Evolutionary conservation across 768 basidiomycete species (phyloP).

Genomic region (Exsudoporus frostii): DNA sequence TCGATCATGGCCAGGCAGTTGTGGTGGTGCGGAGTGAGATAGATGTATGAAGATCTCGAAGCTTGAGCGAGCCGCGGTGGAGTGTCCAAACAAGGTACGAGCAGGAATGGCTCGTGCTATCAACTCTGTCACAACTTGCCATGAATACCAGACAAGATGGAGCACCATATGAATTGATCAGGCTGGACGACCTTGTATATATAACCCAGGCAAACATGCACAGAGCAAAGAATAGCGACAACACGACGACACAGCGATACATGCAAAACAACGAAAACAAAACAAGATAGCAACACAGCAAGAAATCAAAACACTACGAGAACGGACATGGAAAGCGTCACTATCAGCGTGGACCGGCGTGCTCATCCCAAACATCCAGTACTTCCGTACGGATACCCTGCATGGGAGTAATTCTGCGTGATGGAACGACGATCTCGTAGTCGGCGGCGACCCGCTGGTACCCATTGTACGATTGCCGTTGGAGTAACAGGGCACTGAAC

Average conservation of each 20-base stretch:
- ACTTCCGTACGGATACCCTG: neutral
- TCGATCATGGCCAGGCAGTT: no score
- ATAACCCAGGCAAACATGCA: no score
- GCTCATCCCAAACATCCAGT: neutral
- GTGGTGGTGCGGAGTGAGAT: no score
- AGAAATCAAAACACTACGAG: neutral
- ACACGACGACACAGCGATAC: no score
- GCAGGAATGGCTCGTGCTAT: no score
- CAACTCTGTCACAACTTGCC: no score
- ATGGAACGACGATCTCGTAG: neutral
- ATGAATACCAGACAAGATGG: no score
- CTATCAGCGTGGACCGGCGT: neutral
- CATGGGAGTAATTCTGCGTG: neutral
- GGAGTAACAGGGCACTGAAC: slow-evolving; percentile 5
- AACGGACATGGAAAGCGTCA: neutral
- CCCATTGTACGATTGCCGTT: neutral
- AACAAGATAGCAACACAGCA: neutral
- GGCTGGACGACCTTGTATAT: no score
- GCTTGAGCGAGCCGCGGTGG: no score
- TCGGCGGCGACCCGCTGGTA: slow-evolving; percentile 10
- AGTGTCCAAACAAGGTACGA: no score
- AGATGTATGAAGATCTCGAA: no score
- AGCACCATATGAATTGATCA: no score
- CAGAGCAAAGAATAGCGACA: neutral
- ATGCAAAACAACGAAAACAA: neutral